phyloP scores from a whole-genome alignment of 345 rosid genomes.

The Hibiscus mutabilis region DNA sequence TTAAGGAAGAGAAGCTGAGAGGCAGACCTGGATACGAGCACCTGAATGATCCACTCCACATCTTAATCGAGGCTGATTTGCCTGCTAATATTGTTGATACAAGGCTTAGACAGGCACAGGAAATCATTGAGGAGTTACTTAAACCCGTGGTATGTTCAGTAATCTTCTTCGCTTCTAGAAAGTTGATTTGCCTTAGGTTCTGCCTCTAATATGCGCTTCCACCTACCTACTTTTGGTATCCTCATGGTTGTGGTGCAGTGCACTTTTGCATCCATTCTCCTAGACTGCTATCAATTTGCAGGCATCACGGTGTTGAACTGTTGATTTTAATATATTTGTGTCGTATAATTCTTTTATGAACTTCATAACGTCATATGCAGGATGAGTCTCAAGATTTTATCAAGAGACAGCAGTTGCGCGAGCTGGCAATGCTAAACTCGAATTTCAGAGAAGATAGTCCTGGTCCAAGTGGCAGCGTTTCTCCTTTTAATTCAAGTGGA shows the following conservation, averaged over 20 bases:
- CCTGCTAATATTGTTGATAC: slow-evolving; percentile 54
- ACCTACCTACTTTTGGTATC: background rate
- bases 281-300: background rate
- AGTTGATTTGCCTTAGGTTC: background rate
- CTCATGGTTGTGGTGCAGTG: background rate
- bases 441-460: slow-evolving; percentile 95
- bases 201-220: background rate
- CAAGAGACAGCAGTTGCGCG: slow-evolving; percentile 93
- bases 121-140: slow-evolving; percentile 80
- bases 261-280: background rate
- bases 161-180: slow-evolving; percentile 3
- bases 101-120: slow-evolving; percentile 64
- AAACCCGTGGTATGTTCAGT: slow-evolving; percentile 70
- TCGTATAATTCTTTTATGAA: background rate
- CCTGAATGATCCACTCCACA: slow-evolving; percentile 65
- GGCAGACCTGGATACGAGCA: slow-evolving; percentile 75
- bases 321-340: background rate
- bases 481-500: slow-evolving; percentile 90
- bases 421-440: slow-evolving; percentile 86
- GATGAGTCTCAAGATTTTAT: slow-evolving; percentile 93
- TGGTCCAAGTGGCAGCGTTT: slow-evolving; percentile 92
- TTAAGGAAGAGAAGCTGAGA: slow-evolving; percentile 63
- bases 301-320: background rate
- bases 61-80: slow-evolving; percentile 66
- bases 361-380: slow-evolving; percentile 29